A percentile compares a stretch with the other conserved stretches of the same genome.
phyloP scores from a whole-genome alignment of 371 early-diverging fungal genomes.

The Spiromyces aspiralis region DNA sequence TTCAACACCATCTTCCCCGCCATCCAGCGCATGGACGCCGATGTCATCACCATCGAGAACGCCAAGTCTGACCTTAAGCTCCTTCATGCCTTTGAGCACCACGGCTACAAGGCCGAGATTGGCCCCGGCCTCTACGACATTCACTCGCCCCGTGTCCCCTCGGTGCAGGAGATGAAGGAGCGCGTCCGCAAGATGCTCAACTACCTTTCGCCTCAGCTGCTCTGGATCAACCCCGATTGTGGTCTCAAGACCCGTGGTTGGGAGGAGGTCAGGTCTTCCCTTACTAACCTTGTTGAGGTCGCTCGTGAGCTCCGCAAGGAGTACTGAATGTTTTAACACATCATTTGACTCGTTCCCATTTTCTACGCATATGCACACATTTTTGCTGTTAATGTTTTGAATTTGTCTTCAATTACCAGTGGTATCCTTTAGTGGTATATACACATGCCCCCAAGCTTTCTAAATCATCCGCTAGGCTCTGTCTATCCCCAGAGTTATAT shows the following conservation, averaged over 20 bases:
- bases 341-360: too few relatives aligned
- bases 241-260: conserved; percentile 93
- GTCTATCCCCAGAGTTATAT: too few relatives aligned
- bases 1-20: conserved; percentile 94
- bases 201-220: conserved; percentile 45
- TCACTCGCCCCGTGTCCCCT: conserved; percentile 90
- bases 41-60: conserved; percentile 94
- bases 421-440: too few relatives aligned
- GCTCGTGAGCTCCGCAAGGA: conserved; percentile 45
- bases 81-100: conserved; percentile 61
- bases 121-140: conserved; percentile 96
- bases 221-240: conserved; percentile 98
- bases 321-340: conserved; percentile 2
- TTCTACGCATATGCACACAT: too few relatives aligned
- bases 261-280: conserved; percentile 75
- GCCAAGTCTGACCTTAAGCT: conserved; percentile 92
- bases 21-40: conserved; percentile 79
- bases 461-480: too few relatives aligned
- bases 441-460: too few relatives aligned
- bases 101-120: conserved; percentile 74
- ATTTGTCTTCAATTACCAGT: too few relatives aligned
- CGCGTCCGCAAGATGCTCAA: conserved; percentile 62
- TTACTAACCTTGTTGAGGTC: conserved; percentile 71
- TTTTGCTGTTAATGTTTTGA: too few relatives aligned
- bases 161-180: conserved; percentile 68